phyloP scores from a whole-genome alignment of 2,329 filamentous ascomycete genomes.

The Aureobasidium sp. region DNA sequence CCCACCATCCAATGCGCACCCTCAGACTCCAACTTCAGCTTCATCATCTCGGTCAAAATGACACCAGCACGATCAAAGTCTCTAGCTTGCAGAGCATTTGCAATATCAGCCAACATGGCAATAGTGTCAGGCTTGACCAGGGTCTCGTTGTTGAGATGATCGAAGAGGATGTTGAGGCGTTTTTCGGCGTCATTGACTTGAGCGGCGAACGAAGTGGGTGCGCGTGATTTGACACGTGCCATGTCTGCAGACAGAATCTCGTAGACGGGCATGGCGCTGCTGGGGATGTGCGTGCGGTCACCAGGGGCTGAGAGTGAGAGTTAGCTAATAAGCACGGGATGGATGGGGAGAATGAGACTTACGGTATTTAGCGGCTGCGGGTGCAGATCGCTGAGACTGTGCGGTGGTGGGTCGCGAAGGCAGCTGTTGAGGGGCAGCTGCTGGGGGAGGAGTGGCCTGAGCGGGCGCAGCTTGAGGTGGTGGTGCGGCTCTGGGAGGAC shows the following conservation, averaged over 20 bases:
- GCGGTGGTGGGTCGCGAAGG: slow-evolving; percentile 38
- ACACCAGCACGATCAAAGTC: slow-evolving; percentile 38
- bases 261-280: slow-evolving; percentile 65
- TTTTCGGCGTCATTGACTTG: slow-evolving; percentile 95
- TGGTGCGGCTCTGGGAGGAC: slow-evolving; percentile 37
- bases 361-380: slow-evolving; percentile 59
- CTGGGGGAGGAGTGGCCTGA: slow-evolving; percentile 12
- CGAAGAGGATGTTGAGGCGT: slow-evolving; percentile 85
- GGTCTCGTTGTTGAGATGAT: slow-evolving; percentile 94
- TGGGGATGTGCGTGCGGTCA: slow-evolving; percentile 82
- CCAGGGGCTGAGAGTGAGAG: slow-evolving; percentile 37
- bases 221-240: slow-evolving; percentile 77
- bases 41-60: slow-evolving; percentile 39
- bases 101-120: slow-evolving; percentile 53
- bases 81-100: slow-evolving; percentile 29
- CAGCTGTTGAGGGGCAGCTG: slow-evolving; percentile 18
- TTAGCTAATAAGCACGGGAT: neutral
- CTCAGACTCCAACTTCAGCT: slow-evolving; percentile 37
- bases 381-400: slow-evolving; percentile 40
- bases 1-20: slow-evolving; percentile 43
- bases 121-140: slow-evolving; percentile 74
- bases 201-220: slow-evolving; percentile 77
- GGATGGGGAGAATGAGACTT: slow-evolving; percentile 27
- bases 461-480: slow-evolving; percentile 39
- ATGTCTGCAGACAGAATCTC: slow-evolving; percentile 77